Base-by-base conservation (phyloP, 2,329 filamentous ascomycete species). In the Microcyclospora tardicrescens region DNA sequence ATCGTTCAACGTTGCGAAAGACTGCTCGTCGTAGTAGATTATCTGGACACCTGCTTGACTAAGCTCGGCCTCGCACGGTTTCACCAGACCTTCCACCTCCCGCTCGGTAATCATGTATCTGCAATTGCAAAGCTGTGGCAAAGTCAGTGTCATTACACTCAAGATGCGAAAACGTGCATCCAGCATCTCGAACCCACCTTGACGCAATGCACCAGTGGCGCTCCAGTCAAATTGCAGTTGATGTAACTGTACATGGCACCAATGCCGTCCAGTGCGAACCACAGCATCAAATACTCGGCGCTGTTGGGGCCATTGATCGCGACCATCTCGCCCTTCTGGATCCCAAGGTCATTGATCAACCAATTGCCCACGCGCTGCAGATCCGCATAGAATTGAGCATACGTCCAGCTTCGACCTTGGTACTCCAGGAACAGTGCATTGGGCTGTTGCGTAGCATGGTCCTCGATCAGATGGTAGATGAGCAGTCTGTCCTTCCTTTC, bases 331-430 rank as follows among this genome's bases (percentile, higher is more conserved):
- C 57, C 41, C 15, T 46, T 42, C 36, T 53, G 45, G 10, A 60
- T 40, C 2, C 53, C 54, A 12, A 78, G 69, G 8, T 64, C 69
- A 1, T 69, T 69, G 57, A 77, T 77, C 35, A 93, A 64, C 79
- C 81, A 93, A 38, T 73, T 69, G 24, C 81, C 84, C 51, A 87
- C 82, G 40, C 75, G 75, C 34, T 91, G 65, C 2, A 73, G 71
- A 10, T 64, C 70, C 34, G 83, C 69, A 59, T 91, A 87, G 5
- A 73, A 69, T 51, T 87, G 67, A 15, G 73, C 73, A 58, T 82
- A 93, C 1, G 81, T 84, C 69, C 80, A 84, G 31, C 63, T 66
- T 16, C 48, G 43, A 13, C 46, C 45, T 35, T 53, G 45, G 36
- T 42, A 56, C 36, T 56, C 51, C 37, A 56, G 33, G 37, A 56